Percentiles rank a stretch among this genome's conserved stretches.
Conservation (phyloP, 768 basidiomycete genomes). For the Kwoniella sp. region DNA sequence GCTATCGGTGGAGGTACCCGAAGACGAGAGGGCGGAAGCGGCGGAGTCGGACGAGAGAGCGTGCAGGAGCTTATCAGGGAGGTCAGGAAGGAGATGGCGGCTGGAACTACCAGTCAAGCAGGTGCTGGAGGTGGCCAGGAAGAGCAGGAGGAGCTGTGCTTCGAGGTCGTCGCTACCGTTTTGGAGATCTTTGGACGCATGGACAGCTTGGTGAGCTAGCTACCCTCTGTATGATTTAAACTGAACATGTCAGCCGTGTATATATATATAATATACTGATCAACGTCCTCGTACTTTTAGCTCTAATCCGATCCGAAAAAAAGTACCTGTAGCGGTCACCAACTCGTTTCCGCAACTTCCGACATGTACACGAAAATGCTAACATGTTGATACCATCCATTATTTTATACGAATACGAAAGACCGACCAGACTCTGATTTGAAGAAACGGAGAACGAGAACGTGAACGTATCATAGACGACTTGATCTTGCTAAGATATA, state of each 20-base stretch:
- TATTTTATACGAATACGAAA: not conserved
- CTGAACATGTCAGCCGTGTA: too few species aligned
- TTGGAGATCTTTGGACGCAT: constrained; percentile 89
- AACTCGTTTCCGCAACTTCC: too few species aligned
- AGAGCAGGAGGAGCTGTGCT: constrained; percentile 66
- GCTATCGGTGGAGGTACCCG: constrained; percentile 59
- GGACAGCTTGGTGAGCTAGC: constrained; percentile 70
- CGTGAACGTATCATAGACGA: too few species aligned
- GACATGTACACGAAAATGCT: not conserved
- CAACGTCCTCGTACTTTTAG: not conserved
- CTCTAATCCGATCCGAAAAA: constrained; percentile 4
- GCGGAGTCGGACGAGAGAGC: constrained; percentile 55
- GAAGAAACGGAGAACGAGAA: too few species aligned
- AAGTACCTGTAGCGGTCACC: too few species aligned
- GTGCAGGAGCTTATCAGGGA: constrained; percentile 58
- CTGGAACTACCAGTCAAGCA: constrained; percentile 23
- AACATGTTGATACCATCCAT: not conserved
- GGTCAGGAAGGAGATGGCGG: constrained; percentile 56
- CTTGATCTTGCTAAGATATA: too few species aligned
- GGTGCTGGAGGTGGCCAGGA: constrained; percentile 51
- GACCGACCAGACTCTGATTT: too few species aligned
- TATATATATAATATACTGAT: too few species aligned
- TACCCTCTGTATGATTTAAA: not conserved
- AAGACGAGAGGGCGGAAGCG: constrained; percentile 60
- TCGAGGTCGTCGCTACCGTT: constrained; percentile 90